Evolutionary conservation across 306 rosid genomes (phyloP).

Genomic region (Corylus heterophylla): DNA sequence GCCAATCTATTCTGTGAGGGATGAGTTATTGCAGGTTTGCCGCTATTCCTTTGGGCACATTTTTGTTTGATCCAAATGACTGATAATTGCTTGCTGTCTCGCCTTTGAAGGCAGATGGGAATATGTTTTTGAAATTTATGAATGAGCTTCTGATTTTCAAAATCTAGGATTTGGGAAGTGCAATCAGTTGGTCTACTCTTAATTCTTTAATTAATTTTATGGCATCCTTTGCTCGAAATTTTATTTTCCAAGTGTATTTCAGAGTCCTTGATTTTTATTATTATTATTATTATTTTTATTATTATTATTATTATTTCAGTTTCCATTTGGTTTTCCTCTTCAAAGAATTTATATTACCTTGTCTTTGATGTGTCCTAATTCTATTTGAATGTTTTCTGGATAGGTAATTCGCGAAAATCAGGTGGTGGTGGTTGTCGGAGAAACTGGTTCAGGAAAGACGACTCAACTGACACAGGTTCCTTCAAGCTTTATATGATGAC

Average conservation of each 20-base stretch:
- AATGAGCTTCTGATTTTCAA: not conserved
- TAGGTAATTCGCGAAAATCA: conserved; percentile 95
- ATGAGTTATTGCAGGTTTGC: conserved; percentile 85
- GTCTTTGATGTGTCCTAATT: conserved; percentile 15
- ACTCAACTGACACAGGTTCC: conserved; percentile 93
- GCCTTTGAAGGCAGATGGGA: not conserved
- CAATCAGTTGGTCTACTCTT: not conserved
- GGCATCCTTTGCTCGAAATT: conserved; percentile 5
- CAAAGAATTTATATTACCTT: not conserved
- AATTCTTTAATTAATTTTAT: not conserved
- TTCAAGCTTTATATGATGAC: conserved; percentile 1
- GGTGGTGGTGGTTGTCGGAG: conserved; percentile 93
- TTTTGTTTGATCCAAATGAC: conserved; percentile 4
- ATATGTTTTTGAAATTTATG: not conserved
- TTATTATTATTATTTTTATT: not conserved
- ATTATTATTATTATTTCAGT: not conserved
- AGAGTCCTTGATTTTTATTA: conserved; percentile 1
- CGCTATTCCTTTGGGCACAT: conserved; percentile 14
- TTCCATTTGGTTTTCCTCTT: conserved; percentile 23
- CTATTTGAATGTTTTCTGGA: conserved; percentile 25
- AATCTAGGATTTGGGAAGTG: not conserved
- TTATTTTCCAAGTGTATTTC: not conserved
- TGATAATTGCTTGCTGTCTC: not conserved
- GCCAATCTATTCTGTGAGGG: conserved; percentile 92
- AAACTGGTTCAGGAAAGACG: conserved; percentile 99